Conservation (phyloP, 805 yeast species). For the Sugiyamaella valdiviana region DNA sequence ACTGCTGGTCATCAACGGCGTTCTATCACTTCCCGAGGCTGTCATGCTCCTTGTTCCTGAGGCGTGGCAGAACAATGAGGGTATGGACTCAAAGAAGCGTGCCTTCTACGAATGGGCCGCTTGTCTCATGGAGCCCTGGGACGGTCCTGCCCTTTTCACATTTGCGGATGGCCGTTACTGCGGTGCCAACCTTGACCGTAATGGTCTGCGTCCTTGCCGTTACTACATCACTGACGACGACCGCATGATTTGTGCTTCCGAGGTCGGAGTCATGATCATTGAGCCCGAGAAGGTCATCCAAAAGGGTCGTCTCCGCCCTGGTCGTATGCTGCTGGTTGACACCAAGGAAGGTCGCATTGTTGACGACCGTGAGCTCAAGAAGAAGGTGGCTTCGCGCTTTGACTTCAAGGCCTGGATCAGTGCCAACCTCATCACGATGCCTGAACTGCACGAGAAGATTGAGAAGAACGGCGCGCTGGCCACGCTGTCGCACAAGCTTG, state of each 20-base stretch:
- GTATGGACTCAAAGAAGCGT: slow-evolving; percentile 83
- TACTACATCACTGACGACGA: slow-evolving; percentile 93
- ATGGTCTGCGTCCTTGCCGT: slow-evolving; percentile 97
- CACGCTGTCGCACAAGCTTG: slow-evolving; percentile 19
- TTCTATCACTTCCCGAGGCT: slow-evolving; percentile 89
- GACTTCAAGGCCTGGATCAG: slow-evolving; percentile 93
- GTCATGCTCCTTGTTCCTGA: slow-evolving; percentile 96
- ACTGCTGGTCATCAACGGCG: slow-evolving; percentile 85
- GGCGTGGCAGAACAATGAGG: slow-evolving; percentile 86
- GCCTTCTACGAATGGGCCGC: slow-evolving; percentile 99
- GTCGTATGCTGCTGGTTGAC: slow-evolving; percentile 91
- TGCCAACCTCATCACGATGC: slow-evolving; percentile 79
- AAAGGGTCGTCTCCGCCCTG: slow-evolving; percentile 94
- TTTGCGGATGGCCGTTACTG: slow-evolving; percentile 97
- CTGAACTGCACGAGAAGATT: slow-evolving; percentile 62
- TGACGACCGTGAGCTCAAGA: slow-evolving; percentile 84
- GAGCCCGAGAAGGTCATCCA: slow-evolving; percentile 74
- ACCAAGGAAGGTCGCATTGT: slow-evolving; percentile 89
- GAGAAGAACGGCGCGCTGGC: slow-evolving; percentile 33
- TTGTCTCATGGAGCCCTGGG: slow-evolving; percentile 99
- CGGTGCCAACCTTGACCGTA: slow-evolving; percentile 96
- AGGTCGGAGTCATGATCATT: slow-evolving; percentile 92
- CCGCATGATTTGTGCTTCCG: slow-evolving; percentile 95
- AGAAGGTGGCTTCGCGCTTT: slow-evolving; percentile 66
- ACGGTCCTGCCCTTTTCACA: slow-evolving; percentile 95